Evolutionary conservation across 345 rosid genomes (phyloP).

Genomic region (Balakata baccata): DNA sequence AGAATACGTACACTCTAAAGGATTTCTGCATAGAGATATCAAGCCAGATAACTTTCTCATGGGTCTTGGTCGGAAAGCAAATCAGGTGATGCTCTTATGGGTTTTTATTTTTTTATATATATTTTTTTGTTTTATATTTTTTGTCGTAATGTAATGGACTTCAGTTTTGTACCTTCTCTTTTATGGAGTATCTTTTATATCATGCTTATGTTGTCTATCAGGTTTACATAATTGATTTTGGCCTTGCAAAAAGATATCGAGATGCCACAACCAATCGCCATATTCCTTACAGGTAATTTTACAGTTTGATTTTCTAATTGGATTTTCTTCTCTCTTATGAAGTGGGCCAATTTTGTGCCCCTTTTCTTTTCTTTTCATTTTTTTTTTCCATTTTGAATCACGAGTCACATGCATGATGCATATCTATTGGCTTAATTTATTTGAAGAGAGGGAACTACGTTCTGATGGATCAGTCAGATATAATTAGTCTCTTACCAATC

Average conservation of each 20-base stretch:
- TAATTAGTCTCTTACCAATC: not conserved
- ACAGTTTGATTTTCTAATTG: not conserved
- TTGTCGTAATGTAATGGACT: not conserved
- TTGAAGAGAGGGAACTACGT: not conserved
- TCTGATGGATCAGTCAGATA: not conserved
- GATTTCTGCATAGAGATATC: slow-evolving; percentile 78
- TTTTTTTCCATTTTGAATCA: not conserved
- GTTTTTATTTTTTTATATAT: not conserved
- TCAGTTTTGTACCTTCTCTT: not conserved
- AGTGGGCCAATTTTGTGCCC: not conserved
- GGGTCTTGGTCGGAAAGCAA: slow-evolving; percentile 77
- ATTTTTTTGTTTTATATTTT: too few species aligned
- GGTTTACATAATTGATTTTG: slow-evolving; percentile 88
- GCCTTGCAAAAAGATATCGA: slow-evolving; percentile 83
- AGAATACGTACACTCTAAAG: slow-evolving; percentile 74
- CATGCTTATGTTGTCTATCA: slow-evolving; percentile 22
- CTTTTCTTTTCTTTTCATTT: too few species aligned
- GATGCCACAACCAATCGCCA: slow-evolving; percentile 77
- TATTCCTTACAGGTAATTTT: slow-evolving; percentile 72
- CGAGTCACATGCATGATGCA: not conserved
- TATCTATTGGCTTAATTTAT: not conserved
- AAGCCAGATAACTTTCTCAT: slow-evolving; percentile 79
- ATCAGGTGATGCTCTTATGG: slow-evolving; percentile 51
- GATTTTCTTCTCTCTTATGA: not conserved
- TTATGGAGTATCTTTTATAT: not conserved